phyloP scores from a whole-genome alignment of 2,329 filamentous ascomycete species.

The Mariannaea sp. region DNA sequence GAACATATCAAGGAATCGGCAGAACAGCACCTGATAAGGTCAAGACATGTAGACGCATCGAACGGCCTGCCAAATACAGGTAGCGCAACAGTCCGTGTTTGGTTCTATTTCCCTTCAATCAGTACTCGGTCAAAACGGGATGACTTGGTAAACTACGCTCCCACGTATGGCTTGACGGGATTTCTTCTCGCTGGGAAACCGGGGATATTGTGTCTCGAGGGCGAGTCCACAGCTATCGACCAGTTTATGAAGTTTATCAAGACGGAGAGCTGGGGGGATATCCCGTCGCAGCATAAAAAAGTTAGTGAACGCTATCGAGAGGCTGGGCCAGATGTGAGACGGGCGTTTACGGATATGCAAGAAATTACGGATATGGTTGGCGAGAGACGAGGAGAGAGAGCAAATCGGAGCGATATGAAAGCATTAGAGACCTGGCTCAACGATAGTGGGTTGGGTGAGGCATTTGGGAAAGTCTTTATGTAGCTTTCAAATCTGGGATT shows the following conservation, averaged over 20 bases:
- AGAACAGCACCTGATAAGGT: conserved; percentile 35
- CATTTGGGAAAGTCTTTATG: conserved; percentile 36
- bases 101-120: conserved; percentile 68
- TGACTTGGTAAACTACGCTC: conserved; percentile 60
- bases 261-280: conserved; percentile 66
- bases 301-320: conserved; percentile 61
- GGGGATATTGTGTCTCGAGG: conserved; percentile 58
- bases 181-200: conserved; percentile 66
- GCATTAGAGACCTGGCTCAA: conserved; percentile 56
- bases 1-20: conserved; percentile 50
- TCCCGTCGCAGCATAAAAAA: conserved; percentile 65
- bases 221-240: conserved; percentile 53
- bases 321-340: conserved; percentile 31
- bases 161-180: conserved; percentile 58
- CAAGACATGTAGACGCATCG: conserved; percentile 14
- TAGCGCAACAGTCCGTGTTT: conserved; percentile 53
- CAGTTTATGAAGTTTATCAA: conserved; percentile 68
- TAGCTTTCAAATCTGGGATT: too few relatives aligned
- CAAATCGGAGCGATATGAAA: conserved; percentile 58
- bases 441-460: conserved; percentile 38
- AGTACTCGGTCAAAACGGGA: conserved; percentile 62
- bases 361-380: conserved; percentile 59
- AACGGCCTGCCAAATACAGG: background rate
- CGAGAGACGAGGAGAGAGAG: conserved; percentile 53
- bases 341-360: conserved; percentile 59